These are phyloP conservation scores for Euptelea pleiosperma DNA, from an alignment of 164 flowering plant genomes.

Conservation along the genomic window DNA sequence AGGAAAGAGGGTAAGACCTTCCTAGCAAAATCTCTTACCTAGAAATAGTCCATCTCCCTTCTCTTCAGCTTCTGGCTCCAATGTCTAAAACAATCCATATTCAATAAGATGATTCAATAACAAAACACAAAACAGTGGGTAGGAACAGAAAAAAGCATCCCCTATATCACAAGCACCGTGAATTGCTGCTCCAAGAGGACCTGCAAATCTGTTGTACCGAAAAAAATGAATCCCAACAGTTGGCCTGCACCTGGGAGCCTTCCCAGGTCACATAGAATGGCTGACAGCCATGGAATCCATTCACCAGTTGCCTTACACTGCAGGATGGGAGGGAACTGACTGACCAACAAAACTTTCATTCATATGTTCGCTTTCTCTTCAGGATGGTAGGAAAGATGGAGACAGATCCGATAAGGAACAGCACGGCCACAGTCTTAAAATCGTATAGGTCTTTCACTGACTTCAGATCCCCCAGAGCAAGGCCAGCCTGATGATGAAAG, in stretches of 20 bases:
- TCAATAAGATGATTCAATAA: no score
- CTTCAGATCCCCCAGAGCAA: constrained; percentile 82
- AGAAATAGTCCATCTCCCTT: no score
- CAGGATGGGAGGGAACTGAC: neutral
- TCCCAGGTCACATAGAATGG: neutral
- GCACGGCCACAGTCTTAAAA: constrained; percentile 71
- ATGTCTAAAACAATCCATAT: no score
- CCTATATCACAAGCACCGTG: constrained; percentile 3
- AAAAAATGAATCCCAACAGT: neutral
- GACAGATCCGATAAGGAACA: constrained; percentile 71
- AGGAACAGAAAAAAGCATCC: no score
- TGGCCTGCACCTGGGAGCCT: neutral
- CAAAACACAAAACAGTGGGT: no score
- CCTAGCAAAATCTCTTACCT: no score
- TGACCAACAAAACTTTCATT: constrained; percentile 42
- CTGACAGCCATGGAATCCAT: no score
- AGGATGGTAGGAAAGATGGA: constrained; percentile 63
- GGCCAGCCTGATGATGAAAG: constrained; percentile 65
- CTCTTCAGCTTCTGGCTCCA: no score
- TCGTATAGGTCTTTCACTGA: constrained; percentile 85
- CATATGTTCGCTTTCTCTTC: constrained; percentile 71
- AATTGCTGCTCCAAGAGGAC: neutral
- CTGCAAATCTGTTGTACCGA: neutral
- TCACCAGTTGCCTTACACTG: constrained; percentile 1
- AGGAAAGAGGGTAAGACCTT: no score